These are phyloP conservation scores for Teunomyces gatunensis DNA, from an alignment of 805 yeast species.

Conservation along the genomic window DNA sequence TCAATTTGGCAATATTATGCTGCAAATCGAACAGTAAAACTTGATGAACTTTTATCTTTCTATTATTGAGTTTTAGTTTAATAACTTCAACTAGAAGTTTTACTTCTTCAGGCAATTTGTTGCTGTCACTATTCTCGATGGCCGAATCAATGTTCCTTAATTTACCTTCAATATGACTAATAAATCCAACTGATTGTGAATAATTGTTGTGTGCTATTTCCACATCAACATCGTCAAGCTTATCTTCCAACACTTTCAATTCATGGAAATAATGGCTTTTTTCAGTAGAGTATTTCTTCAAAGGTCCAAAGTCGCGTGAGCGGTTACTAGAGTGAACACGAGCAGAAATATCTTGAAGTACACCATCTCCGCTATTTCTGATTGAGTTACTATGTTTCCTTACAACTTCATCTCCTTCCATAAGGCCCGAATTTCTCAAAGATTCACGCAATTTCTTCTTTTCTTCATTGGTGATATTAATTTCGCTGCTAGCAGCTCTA, in stretches of 20 bases:
- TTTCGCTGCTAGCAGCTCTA: slow-evolving; percentile 10
- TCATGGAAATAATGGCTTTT: slow-evolving; percentile 40
- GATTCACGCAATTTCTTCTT: slow-evolving; percentile 39
- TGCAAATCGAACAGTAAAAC: slow-evolving; percentile 37
- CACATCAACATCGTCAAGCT: slow-evolving; percentile 68
- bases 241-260: slow-evolving; percentile 55
- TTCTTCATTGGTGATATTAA: slow-evolving; percentile 28
- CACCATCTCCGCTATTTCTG: slow-evolving; percentile 36
- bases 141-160: slow-evolving; percentile 28
- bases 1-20: slow-evolving; percentile 30
- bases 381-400: slow-evolving; percentile 24
- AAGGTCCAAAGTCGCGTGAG: slow-evolving; percentile 42
- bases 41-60: slow-evolving; percentile 37
- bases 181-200: slow-evolving; percentile 42
- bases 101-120: slow-evolving; percentile 20
- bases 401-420: slow-evolving; percentile 35
- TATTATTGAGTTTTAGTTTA: slow-evolving; percentile 36
- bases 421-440: slow-evolving; percentile 51
- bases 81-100: slow-evolving; percentile 39
- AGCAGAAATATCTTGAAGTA: slow-evolving; percentile 57
- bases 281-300: slow-evolving; percentile 13
- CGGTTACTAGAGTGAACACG: slow-evolving; percentile 60
- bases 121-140: slow-evolving; percentile 12
- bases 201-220: slow-evolving; percentile 60
- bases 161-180: slow-evolving; percentile 36